These are phyloP conservation scores for Sporobolomyces pararoseus DNA, from an alignment of 768 basidiomycete genomes.

Conservation along the genomic window DNA sequence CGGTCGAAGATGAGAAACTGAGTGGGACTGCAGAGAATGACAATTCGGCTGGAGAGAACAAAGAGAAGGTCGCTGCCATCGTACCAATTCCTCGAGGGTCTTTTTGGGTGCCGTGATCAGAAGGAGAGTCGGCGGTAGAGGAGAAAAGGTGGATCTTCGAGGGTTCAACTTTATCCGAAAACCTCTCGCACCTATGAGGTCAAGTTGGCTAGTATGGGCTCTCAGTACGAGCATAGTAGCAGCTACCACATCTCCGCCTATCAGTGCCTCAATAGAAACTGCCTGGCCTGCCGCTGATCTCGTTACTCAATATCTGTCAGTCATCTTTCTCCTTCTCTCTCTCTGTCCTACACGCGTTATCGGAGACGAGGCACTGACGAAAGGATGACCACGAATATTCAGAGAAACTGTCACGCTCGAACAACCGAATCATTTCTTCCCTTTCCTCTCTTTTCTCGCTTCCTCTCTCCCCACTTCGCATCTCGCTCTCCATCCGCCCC, in stretches of 20 bases:
- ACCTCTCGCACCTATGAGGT: neutral
- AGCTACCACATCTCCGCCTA: conserved; percentile 6
- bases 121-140: too few relatives aligned
- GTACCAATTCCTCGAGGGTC: too few relatives aligned
- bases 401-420: conserved; percentile 81
- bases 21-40: conserved; percentile 34
- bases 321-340: conserved; percentile 19
- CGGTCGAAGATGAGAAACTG: conserved; percentile 60
- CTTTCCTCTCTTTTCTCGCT: conserved; percentile 65
- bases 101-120: too few relatives aligned
- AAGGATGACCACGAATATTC: neutral
- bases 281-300: conserved; percentile 66
- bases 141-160: neutral
- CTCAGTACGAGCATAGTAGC: neutral
- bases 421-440: conserved; percentile 69
- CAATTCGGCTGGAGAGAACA: conserved; percentile 40
- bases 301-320: conserved; percentile 64
- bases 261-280: conserved; percentile 46
- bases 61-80: conserved; percentile 31
- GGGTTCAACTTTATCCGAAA: neutral
- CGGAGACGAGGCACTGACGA: neutral
- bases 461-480: conserved; percentile 47
- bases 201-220: neutral
- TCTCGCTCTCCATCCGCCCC: neutral
- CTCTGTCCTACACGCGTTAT: neutral